phyloP scores from a whole-genome alignment of 2,329 filamentous ascomycete species.

The Fusarium sp. region DNA sequence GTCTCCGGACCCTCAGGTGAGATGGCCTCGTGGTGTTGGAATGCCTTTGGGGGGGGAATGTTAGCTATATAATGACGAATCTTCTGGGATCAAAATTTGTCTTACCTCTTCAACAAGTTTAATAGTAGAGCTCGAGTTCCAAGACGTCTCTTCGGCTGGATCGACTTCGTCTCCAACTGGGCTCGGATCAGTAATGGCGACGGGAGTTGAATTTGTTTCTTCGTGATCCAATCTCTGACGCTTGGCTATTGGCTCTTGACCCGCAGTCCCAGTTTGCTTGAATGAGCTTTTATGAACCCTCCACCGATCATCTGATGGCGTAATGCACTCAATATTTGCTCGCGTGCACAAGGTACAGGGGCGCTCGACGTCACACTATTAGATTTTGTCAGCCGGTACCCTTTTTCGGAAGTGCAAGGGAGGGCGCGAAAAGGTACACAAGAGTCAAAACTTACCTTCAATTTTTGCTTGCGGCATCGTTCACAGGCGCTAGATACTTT shows the following conservation, averaged over 20 bases:
- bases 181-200: background rate
- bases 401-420: background rate
- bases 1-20: conserved; percentile 35
- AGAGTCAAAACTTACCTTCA: conserved; percentile 7
- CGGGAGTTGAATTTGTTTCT: background rate
- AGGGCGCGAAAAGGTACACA: background rate
- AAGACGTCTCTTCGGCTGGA: background rate
- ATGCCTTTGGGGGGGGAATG: conserved; percentile 22
- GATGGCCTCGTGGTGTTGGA: conserved; percentile 34
- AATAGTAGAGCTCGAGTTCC: conserved; percentile 27
- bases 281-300: background rate
- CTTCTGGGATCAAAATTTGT: background rate
- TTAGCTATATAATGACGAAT: background rate
- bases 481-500: conserved; percentile 7
- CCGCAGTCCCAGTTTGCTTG: background rate
- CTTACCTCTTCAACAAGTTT: conserved; percentile 25
- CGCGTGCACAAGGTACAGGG: conserved; percentile 53
- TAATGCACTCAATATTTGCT: conserved; percentile 44
- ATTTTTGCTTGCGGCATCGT: conserved; percentile 26
- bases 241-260: background rate
- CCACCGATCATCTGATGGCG: conserved; percentile 7
- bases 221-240: background rate
- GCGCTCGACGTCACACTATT: conserved; percentile 44
- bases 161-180: background rate
- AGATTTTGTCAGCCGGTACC: background rate